Percentiles rank a stretch among this genome's conserved stretches.
These are phyloP conservation scores for Rhododendron simsii DNA, from an alignment of 148 eudicot genomes.

Conservation along the genomic window DNA sequence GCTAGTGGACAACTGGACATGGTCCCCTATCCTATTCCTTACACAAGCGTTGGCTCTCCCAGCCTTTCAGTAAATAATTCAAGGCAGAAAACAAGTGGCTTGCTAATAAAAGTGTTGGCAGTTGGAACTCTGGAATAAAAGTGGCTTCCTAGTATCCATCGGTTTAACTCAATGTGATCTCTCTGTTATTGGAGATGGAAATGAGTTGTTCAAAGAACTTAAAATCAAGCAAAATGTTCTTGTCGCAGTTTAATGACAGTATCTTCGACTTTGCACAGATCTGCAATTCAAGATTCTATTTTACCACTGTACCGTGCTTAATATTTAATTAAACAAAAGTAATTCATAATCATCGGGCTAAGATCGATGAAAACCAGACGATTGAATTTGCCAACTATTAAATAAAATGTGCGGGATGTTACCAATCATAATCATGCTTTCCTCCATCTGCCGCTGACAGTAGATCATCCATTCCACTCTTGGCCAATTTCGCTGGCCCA, in stretches of 20 bases:
- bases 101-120: not conserved
- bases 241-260: not conserved
- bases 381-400: not conserved
- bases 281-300: not conserved
- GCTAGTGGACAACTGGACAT: not conserved
- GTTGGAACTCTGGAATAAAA: not conserved
- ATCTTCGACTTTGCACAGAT: not conserved
- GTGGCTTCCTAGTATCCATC: not conserved
- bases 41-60: not conserved
- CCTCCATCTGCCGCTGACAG: conserved; percentile 69
- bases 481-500: conserved; percentile 62
- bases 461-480: conserved; percentile 77
- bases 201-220: not conserved
- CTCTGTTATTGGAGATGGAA: conserved; percentile 1
- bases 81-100: not conserved
- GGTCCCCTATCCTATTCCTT: not conserved
- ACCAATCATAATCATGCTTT: conserved; percentile 98
- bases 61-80: not conserved
- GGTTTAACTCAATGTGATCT: not conserved
- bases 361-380: not conserved
- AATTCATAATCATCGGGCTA: not conserved
- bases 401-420: not conserved
- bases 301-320: not conserved
- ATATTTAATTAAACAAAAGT: not conserved
- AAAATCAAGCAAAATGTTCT: not conserved